phyloP scores from a whole-genome alignment of 208 protist species.

The Acanthamoeba culbertsoni region DNA sequence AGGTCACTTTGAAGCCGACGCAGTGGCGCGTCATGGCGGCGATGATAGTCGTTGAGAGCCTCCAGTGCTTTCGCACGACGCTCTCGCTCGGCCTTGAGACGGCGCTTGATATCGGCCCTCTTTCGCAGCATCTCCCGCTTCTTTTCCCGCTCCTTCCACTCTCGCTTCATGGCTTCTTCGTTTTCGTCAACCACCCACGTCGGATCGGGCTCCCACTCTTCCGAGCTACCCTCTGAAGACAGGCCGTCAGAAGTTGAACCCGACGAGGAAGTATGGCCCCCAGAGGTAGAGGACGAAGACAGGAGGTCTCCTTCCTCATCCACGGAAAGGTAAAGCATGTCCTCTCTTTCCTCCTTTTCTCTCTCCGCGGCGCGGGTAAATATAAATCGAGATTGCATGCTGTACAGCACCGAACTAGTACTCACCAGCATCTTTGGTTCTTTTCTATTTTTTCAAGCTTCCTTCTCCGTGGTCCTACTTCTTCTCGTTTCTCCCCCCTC shows the following conservation, averaged over 20 bases:
- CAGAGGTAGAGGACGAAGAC: background rate
- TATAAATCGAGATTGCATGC: background rate
- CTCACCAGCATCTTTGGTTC: background rate
- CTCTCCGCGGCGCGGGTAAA: background rate
- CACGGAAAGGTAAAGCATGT: background rate
- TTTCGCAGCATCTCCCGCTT: background rate
- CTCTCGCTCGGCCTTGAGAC: slow-evolving; percentile 1
- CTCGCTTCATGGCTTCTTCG: slow-evolving; percentile 22
- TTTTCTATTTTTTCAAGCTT: background rate
- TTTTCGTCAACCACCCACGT: slow-evolving; percentile 41
- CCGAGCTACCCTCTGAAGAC: background rate
- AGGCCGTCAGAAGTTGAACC: background rate
- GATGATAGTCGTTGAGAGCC: background rate
- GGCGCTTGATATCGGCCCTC: background rate
- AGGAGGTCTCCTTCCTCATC: background rate
- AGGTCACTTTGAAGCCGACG: background rate
- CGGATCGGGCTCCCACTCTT: background rate
- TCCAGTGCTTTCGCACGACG: background rate
- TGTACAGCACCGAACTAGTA: background rate
- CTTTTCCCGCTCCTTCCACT: background rate
- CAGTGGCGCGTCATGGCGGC: background rate
- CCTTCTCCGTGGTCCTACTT: too few relatives aligned
- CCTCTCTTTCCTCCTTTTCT: background rate
- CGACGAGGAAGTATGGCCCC: background rate
- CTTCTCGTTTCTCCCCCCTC: too few relatives aligned